phyloP scores from a whole-genome alignment of 441 rosid species.

The Daphne laureola region DNA sequence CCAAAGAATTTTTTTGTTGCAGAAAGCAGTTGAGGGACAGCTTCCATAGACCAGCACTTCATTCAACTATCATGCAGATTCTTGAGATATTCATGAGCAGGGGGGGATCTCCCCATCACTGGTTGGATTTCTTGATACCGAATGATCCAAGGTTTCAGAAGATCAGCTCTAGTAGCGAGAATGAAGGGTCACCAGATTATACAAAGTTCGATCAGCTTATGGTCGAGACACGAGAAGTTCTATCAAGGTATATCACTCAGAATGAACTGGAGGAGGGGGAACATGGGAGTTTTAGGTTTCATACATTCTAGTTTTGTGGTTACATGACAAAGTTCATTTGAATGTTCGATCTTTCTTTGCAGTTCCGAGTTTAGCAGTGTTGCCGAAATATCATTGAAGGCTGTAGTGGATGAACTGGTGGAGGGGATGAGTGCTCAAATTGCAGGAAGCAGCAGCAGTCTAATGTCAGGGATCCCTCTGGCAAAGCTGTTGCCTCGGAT shows the following conservation, averaged over 20 bases:
- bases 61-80: constrained; percentile 57
- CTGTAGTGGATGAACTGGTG: constrained; percentile 35
- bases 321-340: too few species aligned
- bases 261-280: not conserved
- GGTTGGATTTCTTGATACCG: constrained; percentile 78
- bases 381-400: constrained; percentile 44
- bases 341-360: constrained; percentile 14
- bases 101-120: constrained; percentile 58
- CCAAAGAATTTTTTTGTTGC: constrained; percentile 17
- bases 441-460: constrained; percentile 33
- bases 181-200: constrained; percentile 17
- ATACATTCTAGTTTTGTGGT: too few species aligned
- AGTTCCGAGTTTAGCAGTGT: constrained; percentile 54
- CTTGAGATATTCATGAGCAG: constrained; percentile 61
- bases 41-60: constrained; percentile 40
- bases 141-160: constrained; percentile 34
- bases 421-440: constrained; percentile 41
- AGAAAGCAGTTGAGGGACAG: constrained; percentile 73
- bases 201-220: constrained; percentile 76
- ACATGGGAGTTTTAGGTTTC: not conserved
- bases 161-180: constrained; percentile 24
- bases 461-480: constrained; percentile 49
- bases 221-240: constrained; percentile 62
- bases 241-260: constrained; percentile 44
- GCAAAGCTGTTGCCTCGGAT: constrained; percentile 74